Conservation (phyloP, 1,284 basidiomycete genomes). For the Leccinum fuscescens region DNA sequence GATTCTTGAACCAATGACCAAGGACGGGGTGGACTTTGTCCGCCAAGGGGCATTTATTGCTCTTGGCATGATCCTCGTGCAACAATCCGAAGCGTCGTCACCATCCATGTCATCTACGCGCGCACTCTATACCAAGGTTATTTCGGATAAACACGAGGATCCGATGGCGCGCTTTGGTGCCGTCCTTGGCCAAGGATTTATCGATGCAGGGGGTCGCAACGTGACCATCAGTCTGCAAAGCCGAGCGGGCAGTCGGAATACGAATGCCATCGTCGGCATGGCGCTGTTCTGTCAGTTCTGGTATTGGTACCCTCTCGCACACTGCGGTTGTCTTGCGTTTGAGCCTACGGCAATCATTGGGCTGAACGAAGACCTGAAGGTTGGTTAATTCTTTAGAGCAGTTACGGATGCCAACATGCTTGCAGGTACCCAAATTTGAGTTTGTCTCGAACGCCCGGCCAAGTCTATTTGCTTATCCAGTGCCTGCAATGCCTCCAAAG, state of each 20-base stretch:
- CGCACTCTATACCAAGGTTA: constrained; percentile 82
- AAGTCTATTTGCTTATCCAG: constrained; percentile 87
- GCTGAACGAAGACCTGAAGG: constrained; percentile 80
- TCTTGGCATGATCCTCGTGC: constrained; percentile 92
- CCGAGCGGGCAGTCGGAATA: constrained; percentile 86
- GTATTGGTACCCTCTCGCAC: constrained; percentile 99
- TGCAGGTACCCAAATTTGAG: constrained; percentile 85
- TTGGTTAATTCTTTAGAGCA: constrained; percentile 32
- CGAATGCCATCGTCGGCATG: constrained; percentile 93
- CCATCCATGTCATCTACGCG: constrained; percentile 80
- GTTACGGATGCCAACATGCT: constrained; percentile 5
- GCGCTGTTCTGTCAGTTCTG: constrained; percentile 96
- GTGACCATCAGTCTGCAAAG: constrained; percentile 91
- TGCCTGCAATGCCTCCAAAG: constrained; percentile 80
- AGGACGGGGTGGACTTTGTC: constrained; percentile 95
- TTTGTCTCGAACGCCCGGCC: constrained; percentile 86
- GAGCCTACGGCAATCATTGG: constrained; percentile 93
- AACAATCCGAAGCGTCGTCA: constrained; percentile 88
- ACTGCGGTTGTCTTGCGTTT: constrained; percentile 88
- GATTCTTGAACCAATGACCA: constrained; percentile 94
- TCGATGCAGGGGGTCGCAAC: constrained; percentile 94
- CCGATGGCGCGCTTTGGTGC: constrained; percentile 97
- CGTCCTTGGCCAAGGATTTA: constrained; percentile 90
- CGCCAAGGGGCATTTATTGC: constrained; percentile 96
- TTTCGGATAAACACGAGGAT: constrained; percentile 95